These are phyloP conservation scores for Takakia lepidozioides DNA, from an alignment of 225 moss, liverwort and hornwort genomes.

Conservation along the genomic window DNA sequence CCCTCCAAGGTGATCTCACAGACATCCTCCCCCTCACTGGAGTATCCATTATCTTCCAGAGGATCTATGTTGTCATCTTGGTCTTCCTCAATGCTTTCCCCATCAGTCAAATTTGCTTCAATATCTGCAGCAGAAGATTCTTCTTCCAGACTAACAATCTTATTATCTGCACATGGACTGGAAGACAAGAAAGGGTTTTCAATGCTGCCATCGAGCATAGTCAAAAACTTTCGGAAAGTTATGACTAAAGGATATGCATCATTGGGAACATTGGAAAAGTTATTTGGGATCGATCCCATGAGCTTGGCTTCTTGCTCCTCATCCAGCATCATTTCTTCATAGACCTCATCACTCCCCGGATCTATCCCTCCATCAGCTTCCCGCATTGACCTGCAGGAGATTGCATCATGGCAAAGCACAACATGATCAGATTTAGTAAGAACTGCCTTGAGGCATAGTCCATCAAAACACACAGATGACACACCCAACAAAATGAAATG, in stretches of 20 bases:
- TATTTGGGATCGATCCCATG: conserved; percentile 48
- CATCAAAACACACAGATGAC: neutral
- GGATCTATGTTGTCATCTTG: too few species aligned
- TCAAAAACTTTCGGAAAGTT: conserved; percentile 43
- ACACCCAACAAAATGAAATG: neutral
- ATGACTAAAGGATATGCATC: conserved; percentile 36
- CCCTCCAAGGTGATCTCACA: too few species aligned
- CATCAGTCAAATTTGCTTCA: too few species aligned
- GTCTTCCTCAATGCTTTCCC: too few species aligned
- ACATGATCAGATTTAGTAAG: neutral
- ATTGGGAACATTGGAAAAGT: conserved; percentile 15
- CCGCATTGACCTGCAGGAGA: conserved; percentile 28
- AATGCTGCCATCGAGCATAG: conserved; percentile 54
- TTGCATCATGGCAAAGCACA: too few species aligned
- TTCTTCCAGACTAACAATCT: too few species aligned
- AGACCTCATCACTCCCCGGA: conserved; percentile 4
- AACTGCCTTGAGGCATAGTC: neutral
- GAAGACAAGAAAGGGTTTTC: conserved; percentile 12
- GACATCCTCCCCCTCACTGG: too few species aligned
- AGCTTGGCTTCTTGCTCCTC: conserved; percentile 42
- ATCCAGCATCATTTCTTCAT: conserved; percentile 46
- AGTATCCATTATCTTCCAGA: too few species aligned
- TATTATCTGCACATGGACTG: too few species aligned
- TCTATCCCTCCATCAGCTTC: conserved; percentile 9
- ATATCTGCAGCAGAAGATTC: too few species aligned